Conservation (phyloP, 345 rosid species). For the Chamaenerion angustifolium region DNA sequence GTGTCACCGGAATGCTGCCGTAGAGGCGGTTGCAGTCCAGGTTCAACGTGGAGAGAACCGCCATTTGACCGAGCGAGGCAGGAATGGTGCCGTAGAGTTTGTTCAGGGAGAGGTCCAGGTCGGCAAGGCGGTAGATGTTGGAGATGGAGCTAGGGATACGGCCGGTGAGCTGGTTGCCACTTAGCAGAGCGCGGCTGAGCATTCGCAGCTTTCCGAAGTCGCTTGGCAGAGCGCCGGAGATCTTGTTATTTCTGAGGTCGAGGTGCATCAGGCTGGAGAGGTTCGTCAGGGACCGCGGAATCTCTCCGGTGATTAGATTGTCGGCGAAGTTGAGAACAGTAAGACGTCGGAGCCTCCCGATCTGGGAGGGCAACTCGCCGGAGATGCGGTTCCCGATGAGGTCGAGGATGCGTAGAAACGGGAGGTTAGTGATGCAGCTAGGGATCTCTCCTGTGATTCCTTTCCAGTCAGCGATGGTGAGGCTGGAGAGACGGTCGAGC, state of each 20-base stretch:
- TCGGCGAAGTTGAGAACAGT: constrained; percentile 33
- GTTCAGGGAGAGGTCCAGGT: constrained; percentile 31
- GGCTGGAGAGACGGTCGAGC: constrained; percentile 25
- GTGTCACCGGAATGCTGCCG: constrained; percentile 19
- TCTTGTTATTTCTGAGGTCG: constrained; percentile 26
- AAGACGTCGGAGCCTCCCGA: constrained; percentile 23
- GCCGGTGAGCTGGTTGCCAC: constrained; percentile 23
- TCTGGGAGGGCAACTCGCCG: constrained; percentile 24
- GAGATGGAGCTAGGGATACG: constrained; percentile 21
- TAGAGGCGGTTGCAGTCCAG: constrained; percentile 24
- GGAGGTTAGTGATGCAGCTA: constrained; percentile 19
- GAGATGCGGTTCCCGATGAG: constrained; percentile 25
- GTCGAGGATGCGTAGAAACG: constrained; percentile 28
- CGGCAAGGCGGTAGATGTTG: constrained; percentile 28
- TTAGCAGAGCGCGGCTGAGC: constrained; percentile 31
- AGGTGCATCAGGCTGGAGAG: constrained; percentile 29
- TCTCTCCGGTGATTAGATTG: constrained; percentile 23
- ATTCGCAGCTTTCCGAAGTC: constrained; percentile 23
- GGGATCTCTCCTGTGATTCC: constrained; percentile 34
- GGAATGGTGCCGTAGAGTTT: constrained; percentile 24
- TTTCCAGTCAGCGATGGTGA: constrained; percentile 33
- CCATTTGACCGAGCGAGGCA: constrained; percentile 26
- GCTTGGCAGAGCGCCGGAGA: constrained; percentile 22
- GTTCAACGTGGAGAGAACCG: constrained; percentile 29
- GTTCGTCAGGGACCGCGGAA: constrained; percentile 23